Base-by-base conservation (phyloP, 2,329 filamentous ascomycete species). In the Pleoardoris graminearum region DNA sequence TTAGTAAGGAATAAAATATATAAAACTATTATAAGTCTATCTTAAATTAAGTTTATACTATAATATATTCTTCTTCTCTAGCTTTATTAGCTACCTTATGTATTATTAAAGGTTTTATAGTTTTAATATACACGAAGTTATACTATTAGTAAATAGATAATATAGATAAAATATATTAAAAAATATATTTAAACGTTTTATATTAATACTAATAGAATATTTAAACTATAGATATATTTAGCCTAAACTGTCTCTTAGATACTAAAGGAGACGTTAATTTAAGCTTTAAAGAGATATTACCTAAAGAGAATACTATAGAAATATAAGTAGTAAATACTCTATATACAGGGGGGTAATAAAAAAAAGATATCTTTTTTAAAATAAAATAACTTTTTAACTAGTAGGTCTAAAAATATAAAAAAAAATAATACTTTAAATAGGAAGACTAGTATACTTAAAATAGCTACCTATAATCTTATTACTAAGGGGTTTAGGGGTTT, bases 131-230 rank as follows among this genome's bases (percentile, higher is more conserved):
- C 6, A 27, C 25, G 25, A 27, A 5, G 25, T 10, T 27, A 27
- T 27, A 27, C 25, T 10, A 27, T 44, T 45, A 30, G 12, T 21
- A 30, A 50, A 38, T 22, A 44, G 48, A 50, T 30, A 50, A 50
- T 38, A 50, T 50, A 38, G 48, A 50, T 38, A 7, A 50, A 38
- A 38, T 50, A 50, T 14, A 29, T 36, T 25, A 50, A 29, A 21
- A 17, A 30, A 27, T 50, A 6, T 14, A 11, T 33, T 30, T 35
- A 17, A 44, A 45, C 22, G 48, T 38, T 50, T 50, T 37, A 38
- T 50, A 29, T 44, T 19, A 30, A 44, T 50, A 30, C 48, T 50
- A 19, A 44, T 36, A 12, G 32, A 44, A 30, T 35, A 29, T 44
- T 19, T 45, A 50, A 38, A 45, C 47, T 35, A 42, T 22, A 7